phyloP scores from a whole-genome alignment of 2,329 filamentous ascomycete genomes.

The Pseudonectria buxi region DNA sequence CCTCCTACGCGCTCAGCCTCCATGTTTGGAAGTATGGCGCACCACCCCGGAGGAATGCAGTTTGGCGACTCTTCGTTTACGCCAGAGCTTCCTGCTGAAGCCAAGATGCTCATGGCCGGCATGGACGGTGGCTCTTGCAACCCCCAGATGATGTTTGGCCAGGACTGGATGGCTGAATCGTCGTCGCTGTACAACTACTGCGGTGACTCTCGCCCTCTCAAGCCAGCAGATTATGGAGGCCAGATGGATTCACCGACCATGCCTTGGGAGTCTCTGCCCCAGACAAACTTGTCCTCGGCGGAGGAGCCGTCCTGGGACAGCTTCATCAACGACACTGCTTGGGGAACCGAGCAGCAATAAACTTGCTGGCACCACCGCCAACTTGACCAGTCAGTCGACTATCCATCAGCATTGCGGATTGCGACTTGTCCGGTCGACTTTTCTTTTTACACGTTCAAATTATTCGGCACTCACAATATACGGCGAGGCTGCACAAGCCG shows the following conservation, averaged over 20 bases:
- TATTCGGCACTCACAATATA: no score
- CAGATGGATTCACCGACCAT: conserved; percentile 3
- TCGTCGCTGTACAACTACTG: conserved; percentile 2
- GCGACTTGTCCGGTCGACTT: no score
- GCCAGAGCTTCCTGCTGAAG: conserved; percentile 34
- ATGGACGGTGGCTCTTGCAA: conserved; percentile 24
- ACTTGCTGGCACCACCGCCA: background rate
- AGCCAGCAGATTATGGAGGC: conserved; percentile 2
- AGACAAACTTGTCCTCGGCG: background rate
- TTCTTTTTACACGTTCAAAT: no score
- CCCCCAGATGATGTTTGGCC: conserved; percentile 8
- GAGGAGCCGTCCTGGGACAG: conserved; percentile 27
- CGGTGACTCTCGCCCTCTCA: conserved; percentile 1
- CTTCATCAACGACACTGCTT: conserved; percentile 26
- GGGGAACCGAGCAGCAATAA: conserved; percentile 3
- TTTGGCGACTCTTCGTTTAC: conserved; percentile 33
- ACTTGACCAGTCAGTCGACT: background rate
- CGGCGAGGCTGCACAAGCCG: no score
- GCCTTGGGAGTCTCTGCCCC: conserved; percentile 6
- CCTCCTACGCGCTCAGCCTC: conserved; percentile 15
- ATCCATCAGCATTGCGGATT: no score
- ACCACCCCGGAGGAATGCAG: conserved; percentile 16
- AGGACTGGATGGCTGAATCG: conserved; percentile 8
- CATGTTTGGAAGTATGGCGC: conserved; percentile 7
- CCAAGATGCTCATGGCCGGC: conserved; percentile 33